These are phyloP conservation scores for Pelagomonas calceolata DNA, from an alignment of 108 stramenopile species.

Conservation along the genomic window DNA sequence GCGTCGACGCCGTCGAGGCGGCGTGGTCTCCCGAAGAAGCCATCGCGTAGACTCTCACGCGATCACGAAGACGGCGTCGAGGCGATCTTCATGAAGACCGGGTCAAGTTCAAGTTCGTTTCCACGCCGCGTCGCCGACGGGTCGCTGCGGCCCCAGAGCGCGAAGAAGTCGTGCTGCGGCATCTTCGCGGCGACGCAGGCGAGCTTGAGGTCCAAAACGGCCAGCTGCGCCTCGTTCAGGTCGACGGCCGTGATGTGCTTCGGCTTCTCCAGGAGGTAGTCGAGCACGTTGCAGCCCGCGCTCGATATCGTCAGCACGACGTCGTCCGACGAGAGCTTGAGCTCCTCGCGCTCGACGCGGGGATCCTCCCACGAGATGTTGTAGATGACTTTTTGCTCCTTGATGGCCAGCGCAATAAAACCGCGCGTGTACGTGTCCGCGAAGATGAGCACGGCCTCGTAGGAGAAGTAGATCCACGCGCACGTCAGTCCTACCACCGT, in stretches of 20 bases:
- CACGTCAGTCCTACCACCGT: not conserved
- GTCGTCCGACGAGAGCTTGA: conserved; percentile 21
- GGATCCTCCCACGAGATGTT: conserved; percentile 42
- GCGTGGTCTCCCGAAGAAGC: too few species aligned
- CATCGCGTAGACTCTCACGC: too few species aligned
- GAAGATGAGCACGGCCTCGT: not conserved
- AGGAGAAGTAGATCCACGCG: not conserved
- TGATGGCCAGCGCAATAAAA: not conserved
- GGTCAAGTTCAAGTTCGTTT: too few species aligned
- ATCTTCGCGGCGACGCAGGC: conserved; percentile 12
- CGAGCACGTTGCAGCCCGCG: conserved; percentile 32
- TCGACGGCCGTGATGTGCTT: conserved; percentile 29
- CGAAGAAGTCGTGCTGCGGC: conserved; percentile 24
- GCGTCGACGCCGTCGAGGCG: too few species aligned
- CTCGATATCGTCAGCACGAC: conserved; percentile 35
- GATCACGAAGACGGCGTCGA: too few species aligned
- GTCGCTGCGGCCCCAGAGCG: conserved; percentile 16
- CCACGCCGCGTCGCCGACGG: too few species aligned
- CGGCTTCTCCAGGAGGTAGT: conserved; percentile 38
- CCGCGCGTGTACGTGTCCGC: not conserved
- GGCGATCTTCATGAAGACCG: too few species aligned
- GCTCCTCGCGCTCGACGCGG: conserved; percentile 22
- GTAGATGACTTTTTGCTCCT: conserved; percentile 19
- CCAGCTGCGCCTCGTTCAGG: conserved; percentile 33
- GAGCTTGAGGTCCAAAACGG: conserved; percentile 29